These are phyloP conservation scores for Apiospora phragmitis DNA, from an alignment of 2,329 filamentous ascomycete genomes.

Conservation along the genomic window DNA sequence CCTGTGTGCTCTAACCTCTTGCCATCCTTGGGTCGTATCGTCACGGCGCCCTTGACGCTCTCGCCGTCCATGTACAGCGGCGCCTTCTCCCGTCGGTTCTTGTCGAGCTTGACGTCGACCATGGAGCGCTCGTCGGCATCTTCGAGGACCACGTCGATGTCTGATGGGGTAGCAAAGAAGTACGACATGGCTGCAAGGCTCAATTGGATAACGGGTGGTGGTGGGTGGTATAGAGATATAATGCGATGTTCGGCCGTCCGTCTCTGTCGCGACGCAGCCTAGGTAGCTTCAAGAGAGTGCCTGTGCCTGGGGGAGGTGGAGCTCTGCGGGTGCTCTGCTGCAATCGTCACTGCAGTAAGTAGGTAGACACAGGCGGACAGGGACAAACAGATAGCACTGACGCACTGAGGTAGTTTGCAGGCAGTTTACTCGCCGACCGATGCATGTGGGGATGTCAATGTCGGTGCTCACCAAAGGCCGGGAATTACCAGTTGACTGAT, in stretches of 20 bases:
- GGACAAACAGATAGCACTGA: not conserved
- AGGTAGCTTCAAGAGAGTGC: not conserved
- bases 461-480: not conserved
- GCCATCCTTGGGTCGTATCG: slow-evolving; percentile 93
- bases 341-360: not conserved
- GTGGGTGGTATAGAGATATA: not conserved
- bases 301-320: not conserved
- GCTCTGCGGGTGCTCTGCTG: not conserved
- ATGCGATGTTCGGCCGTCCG: not conserved
- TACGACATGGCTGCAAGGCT: slow-evolving; percentile 71
- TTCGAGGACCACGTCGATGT: slow-evolving; percentile 98
- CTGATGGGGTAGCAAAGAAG: slow-evolving; percentile 96
- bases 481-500: not conserved
- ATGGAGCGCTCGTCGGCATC: slow-evolving; percentile 92
- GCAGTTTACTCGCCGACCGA: not conserved
- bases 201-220: not conserved
- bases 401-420: no score
- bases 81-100: slow-evolving; percentile 95
- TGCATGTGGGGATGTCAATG: not conserved
- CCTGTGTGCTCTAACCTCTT: slow-evolving; percentile 97
- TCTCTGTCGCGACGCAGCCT: not conserved
- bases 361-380: not conserved
- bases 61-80: slow-evolving; percentile 98
- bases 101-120: slow-evolving; percentile 97
- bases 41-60: slow-evolving; percentile 95